Conservation (phyloP, 2,329 filamentous ascomycete genomes). For the Sporothrix dimorphospora region DNA sequence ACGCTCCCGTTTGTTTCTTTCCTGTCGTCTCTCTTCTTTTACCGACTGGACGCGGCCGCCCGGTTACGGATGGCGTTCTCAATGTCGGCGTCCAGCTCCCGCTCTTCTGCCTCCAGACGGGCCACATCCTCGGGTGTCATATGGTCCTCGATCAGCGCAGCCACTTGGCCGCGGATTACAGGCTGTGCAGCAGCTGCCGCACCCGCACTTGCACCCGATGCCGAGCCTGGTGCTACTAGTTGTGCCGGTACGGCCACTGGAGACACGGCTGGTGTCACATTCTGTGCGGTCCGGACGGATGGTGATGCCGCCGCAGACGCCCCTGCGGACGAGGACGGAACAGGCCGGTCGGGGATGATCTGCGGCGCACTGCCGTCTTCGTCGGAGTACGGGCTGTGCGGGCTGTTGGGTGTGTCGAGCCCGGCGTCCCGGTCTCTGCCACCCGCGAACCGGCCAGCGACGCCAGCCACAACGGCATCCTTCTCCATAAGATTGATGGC, state of each 20-base stretch:
- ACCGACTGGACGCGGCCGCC: constrained; percentile 6
- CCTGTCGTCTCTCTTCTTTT: background rate
- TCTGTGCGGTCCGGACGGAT: background rate
- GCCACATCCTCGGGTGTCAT: constrained; percentile 62
- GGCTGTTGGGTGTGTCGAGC: constrained; percentile 35
- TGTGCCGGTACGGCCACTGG: constrained; percentile 1
- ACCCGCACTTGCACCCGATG: background rate
- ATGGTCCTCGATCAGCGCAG: constrained; percentile 57
- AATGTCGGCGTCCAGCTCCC: constrained; percentile 60
- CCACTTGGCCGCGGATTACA: constrained; percentile 30
- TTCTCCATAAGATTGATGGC: constrained; percentile 53
- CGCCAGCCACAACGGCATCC: constrained; percentile 40
- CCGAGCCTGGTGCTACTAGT: background rate
- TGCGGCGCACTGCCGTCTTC: constrained; percentile 37
- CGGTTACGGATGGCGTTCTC: constrained; percentile 44
- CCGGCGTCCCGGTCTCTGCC: background rate
- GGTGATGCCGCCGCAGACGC: background rate
- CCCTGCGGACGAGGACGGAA: background rate
- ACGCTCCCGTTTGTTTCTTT: background rate
- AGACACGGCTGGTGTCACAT: background rate
- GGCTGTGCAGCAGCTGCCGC: background rate
- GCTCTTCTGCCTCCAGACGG: constrained; percentile 60
- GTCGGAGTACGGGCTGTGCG: constrained; percentile 51
- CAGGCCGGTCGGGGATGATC: background rate
- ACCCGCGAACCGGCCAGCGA: constrained; percentile 35